Conservation (phyloP, 2,329 filamentous ascomycete genomes). For the Stagonosporopsis chrysanthemi region DNA sequence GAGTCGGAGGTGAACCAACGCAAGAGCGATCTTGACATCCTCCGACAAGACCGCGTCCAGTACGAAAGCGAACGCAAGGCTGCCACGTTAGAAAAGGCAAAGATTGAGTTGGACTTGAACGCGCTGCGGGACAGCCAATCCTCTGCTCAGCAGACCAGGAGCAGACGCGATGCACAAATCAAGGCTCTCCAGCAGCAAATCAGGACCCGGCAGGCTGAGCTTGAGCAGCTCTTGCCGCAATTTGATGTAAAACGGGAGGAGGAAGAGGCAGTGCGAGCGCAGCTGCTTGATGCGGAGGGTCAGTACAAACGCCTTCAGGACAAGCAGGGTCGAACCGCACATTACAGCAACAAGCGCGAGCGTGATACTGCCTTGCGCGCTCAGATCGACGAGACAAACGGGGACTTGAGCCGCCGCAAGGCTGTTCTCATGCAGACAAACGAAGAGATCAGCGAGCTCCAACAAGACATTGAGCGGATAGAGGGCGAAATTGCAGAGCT, state of each 20-base stretch:
- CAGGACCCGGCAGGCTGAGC: constrained; percentile 75
- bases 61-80: constrained; percentile 90
- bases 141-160: constrained; percentile 74
- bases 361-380: constrained; percentile 82
- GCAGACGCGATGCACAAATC: constrained; percentile 75
- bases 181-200: constrained; percentile 77
- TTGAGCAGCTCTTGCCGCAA: constrained; percentile 76
- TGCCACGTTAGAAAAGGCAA: constrained; percentile 78
- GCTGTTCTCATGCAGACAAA: constrained; percentile 83
- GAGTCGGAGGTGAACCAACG: constrained; percentile 81
- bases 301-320: constrained; percentile 81
- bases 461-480: constrained; percentile 73
- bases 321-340: constrained; percentile 88
- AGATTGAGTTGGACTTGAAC: constrained; percentile 85
- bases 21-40: constrained; percentile 81
- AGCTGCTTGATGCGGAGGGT: constrained; percentile 78
- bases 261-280: constrained; percentile 73
- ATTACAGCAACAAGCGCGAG: constrained; percentile 87
- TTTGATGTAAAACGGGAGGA: constrained; percentile 76
- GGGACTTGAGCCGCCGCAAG: constrained; percentile 79
- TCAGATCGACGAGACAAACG: constrained; percentile 81
- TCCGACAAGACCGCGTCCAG: constrained; percentile 84
- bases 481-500: constrained; percentile 76
- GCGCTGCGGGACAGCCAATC: constrained; percentile 83
- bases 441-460: constrained; percentile 79